Base-by-base conservation (phyloP, 164 flowering plant genomes). In the grape (Vitis vinifera) region DNA sequence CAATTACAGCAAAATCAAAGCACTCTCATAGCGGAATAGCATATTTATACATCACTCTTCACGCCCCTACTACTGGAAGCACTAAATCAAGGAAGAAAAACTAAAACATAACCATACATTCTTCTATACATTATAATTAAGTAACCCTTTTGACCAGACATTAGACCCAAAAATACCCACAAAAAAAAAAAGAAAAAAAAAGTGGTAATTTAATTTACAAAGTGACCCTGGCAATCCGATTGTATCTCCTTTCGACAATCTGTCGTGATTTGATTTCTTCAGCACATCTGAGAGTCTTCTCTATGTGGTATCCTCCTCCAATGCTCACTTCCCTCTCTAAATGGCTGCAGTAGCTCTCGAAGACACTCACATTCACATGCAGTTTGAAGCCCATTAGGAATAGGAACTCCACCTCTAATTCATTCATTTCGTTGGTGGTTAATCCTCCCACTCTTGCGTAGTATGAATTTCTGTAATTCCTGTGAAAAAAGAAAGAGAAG, bases 381-480 rank as follows among this genome's bases (percentile, higher is more conserved):
- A 92, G 68, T 71, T 85, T 92, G 73, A 94, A 94, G 0, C 88
- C 87, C 90, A 94, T 87, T 83, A 88, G 62, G 78, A 94, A 92
- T 16, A 94, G 60, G 58, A 92, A 85, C n/a, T 92, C 90, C 8
- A 92, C 17, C 74, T 94, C 97, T 75, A 90, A 62, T 11, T 76
- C 81, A 84, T 94, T 94, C 88, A 94, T 75, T 53, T 89, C 97
- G 4, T 63, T 59, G 0, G 89, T 85, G 4, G 81, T 81, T n/a
- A 94, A 31, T 66, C 98, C 98, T 10, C 98, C 98, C n/a, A 94
- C 97, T 73, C 80, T 68, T 0, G 97, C 98, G 71, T 80, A 90
- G 75, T 94, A 94, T 0, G 98, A 90, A 70, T 94, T 94, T 69
- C 92, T 89, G 70, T 92, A 92, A 71, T 92, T 92, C 91, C 98